Evolutionary conservation across 768 basidiomycete genomes (phyloP), one percentile per base, ranked within the genome.

Genomic region (Phylloporus rhodoxanthus): DNA sequence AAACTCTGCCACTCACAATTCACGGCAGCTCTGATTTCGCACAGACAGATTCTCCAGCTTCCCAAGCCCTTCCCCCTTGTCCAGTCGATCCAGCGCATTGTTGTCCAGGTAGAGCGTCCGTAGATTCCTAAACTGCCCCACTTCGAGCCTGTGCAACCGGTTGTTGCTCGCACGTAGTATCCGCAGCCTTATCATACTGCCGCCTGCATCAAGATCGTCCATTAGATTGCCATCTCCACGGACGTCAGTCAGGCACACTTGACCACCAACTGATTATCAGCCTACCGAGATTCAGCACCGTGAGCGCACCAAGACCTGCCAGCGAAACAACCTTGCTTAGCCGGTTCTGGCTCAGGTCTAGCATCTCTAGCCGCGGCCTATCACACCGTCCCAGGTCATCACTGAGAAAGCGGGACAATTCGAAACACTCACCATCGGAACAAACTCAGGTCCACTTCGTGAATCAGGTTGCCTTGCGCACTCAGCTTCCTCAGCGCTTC

Each of bases 41-140:
- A 97, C 57, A 62, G 90, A 93, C 45, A 99, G 74, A 61, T 91
- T 91, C 69, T 97, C 93, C 62, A 99, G 72, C 68, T 81, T 87
- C 44, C 66, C 70, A 58, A 89, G 70, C 14, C 78, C 74, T 53
- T 79, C 75, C 60, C 80, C 70, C 65, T 79, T 80, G 40, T 60
- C 66, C 43, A 87, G 64, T 41, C 70, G 62, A 28, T 65, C 69
- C 28, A 90, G 73, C 34, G 67, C 66, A 64, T 96, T 95, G 67
- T 85, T 84, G 74, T 99, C 96, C 68, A 88, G 81, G 67, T 96
- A 97, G 13, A 99, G 79, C 63, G 90, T 95, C 56, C 92, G 81
- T 60, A 97, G 70, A 66, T 82, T 84, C 2, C 79, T 72, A 63
- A 88, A 79, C 30, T 73, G 68, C 29, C 75, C 75, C 56, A 78